Conservation (phyloP, 768 basidiomycete species). For the Boletus pseudopeckii region DNA sequence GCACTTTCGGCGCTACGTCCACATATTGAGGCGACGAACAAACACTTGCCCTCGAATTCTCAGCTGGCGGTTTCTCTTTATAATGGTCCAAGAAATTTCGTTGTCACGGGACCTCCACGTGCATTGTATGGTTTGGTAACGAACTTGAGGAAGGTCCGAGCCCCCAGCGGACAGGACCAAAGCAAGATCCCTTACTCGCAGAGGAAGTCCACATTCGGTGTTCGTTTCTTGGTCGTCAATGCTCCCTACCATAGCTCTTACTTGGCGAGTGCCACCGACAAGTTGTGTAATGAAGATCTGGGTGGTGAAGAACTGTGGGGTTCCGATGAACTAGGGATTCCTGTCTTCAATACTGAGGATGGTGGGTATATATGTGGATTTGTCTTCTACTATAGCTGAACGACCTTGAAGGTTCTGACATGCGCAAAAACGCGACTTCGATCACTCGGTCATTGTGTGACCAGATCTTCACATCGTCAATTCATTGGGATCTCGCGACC, state of each 20-base stretch:
- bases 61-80: conserved; percentile 83
- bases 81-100: conserved; percentile 89
- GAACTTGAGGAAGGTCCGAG: conserved; percentile 84
- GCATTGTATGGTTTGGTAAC: conserved; percentile 94
- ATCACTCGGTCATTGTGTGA: conserved; percentile 87
- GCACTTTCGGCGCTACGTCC: conserved; percentile 69
- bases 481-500: conserved; percentile 92
- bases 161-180: conserved; percentile 84
- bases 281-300: conserved; percentile 73
- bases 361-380: conserved; percentile 49
- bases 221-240: conserved; percentile 91
- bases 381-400: conserved; percentile 21
- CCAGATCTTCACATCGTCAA: conserved; percentile 87
- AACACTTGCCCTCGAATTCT: conserved; percentile 74
- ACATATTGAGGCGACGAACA: conserved; percentile 85
- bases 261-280: conserved; percentile 69
- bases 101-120: conserved; percentile 88
- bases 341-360: conserved; percentile 91
- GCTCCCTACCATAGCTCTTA: conserved; percentile 96
- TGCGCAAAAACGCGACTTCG: conserved; percentile 64
- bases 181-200: conserved; percentile 93
- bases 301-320: conserved; percentile 76
- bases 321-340: conserved; percentile 64
- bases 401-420: conserved; percentile 65
- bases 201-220: conserved; percentile 88